These are phyloP conservation scores for Yarrowia bubula DNA, from an alignment of 805 yeast genomes.

Conservation along the genomic window DNA sequence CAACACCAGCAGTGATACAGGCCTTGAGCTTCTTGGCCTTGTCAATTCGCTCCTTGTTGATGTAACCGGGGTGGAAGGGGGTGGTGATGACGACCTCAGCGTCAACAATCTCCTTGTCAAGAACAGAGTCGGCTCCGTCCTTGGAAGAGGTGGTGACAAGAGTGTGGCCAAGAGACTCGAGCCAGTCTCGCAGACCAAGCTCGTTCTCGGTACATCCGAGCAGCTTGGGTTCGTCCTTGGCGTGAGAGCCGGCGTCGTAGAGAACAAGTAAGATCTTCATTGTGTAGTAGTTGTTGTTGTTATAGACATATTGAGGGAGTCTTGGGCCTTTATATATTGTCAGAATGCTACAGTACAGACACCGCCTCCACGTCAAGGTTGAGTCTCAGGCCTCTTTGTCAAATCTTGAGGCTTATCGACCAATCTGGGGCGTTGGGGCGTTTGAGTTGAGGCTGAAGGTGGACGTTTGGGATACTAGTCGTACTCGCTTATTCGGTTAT, in stretches of 20 bases:
- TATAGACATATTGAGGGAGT: neutral
- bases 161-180: slow-evolving; percentile 67
- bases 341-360: no score
- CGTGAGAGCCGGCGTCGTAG: slow-evolving; percentile 58
- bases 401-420: no score
- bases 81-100: slow-evolving; percentile 78
- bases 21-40: slow-evolving; percentile 43
- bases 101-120: slow-evolving; percentile 65
- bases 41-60: slow-evolving; percentile 54
- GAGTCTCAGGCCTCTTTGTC: no score
- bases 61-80: slow-evolving; percentile 82
- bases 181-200: slow-evolving; percentile 63
- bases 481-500: no score
- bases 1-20: slow-evolving; percentile 55
- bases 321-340: neutral
- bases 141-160: slow-evolving; percentile 65
- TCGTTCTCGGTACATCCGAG: slow-evolving; percentile 75
- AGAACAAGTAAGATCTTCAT: slow-evolving; percentile 54
- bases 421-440: no score
- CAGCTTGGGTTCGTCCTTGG: slow-evolving; percentile 56
- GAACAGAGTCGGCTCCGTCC: slow-evolving; percentile 57
- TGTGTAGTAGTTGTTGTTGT: slow-evolving; percentile 1
- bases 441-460: no score
- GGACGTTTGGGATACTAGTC: no score
- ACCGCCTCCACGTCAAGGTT: no score